Base-by-base conservation (phyloP, 495 filamentous ascomycete genomes). In the Rusavskia elegans region DNA sequence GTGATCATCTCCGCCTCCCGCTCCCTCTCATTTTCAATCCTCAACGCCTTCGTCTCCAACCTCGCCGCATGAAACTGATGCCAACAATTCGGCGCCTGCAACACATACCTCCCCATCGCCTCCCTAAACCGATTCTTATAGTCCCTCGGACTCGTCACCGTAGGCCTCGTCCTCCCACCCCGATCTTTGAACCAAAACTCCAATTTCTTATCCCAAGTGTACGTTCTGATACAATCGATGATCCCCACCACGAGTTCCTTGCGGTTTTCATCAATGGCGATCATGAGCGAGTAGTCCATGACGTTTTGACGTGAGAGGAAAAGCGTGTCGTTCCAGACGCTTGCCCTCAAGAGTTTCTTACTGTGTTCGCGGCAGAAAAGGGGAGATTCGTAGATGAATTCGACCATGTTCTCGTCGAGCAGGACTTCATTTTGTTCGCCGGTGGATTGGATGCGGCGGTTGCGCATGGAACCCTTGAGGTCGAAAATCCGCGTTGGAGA, bases 251-350 rank as follows among this genome's bases (percentile, higher is more conserved):
- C 83, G 36, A 99, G 75, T 69, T 99, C 92, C 55, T 86, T 86
- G 40, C 81, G 74, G 38, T 72, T 72, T 59, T 98, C 93, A 60
- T 97, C 89, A 44, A 99, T 89, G 17, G 92, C 92, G 44, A 96
- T 87, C 92, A 99, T 99, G 35, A 99, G 73, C 20, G 84, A 90
- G 67, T 99, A 99, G 64, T 99, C 92, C 92, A 99, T 99, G 46
- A 99, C 92, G 57, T 97, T 85, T 61, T 95, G 88, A 37, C 85
- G 77, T 13, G 83, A 83, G 23, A 97, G 67, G 69, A 95, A 99
- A 17, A 97, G 72, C 6, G 92, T 99, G 61, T 99, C 92, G 63
- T 99, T 99, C 81, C 85, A 95, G 13, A 94, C 73, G 66, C 87
- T 71, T 64, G 88, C 71, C 48, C 82, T 71, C n/a, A 96, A 72